A percentile compares a stretch with the other conserved stretches of the same genome.
These are phyloP conservation scores for Teunomyces panamensis DNA, from an alignment of 805 yeast genomes.

Conservation along the genomic window DNA sequence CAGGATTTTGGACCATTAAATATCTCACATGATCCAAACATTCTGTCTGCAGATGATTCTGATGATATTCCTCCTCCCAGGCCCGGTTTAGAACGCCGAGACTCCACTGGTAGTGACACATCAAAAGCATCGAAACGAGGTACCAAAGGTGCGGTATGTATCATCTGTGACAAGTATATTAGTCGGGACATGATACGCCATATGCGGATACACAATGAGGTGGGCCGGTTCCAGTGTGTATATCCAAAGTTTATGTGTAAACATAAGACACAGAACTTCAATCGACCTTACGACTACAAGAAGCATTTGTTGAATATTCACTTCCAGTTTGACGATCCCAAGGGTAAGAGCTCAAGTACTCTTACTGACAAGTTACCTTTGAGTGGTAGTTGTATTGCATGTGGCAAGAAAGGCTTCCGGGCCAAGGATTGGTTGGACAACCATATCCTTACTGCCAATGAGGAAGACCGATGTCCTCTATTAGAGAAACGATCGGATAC, in stretches of 20 bases:
- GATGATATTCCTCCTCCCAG: constrained; percentile 1
- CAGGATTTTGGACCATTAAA: neutral
- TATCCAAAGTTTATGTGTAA: constrained; percentile 38
- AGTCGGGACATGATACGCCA: constrained; percentile 42
- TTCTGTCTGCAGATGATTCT: neutral
- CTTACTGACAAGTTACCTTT: constrained; percentile 41
- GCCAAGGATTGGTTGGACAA: constrained; percentile 56
- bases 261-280: constrained; percentile 42
- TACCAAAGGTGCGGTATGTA: constrained; percentile 37
- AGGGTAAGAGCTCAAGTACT: constrained; percentile 37
- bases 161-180: constrained; percentile 39
- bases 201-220: constrained; percentile 42
- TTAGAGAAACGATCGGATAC: constrained; percentile 2
- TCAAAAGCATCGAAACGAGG: constrained; percentile 15
- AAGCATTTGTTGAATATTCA: constrained; percentile 43
- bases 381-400: constrained; percentile 39
- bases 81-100: constrained; percentile 13
- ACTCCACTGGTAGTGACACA: neutral
- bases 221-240: constrained; percentile 43
- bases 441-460: constrained; percentile 43
- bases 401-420: constrained; percentile 43
- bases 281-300: constrained; percentile 46
- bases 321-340: constrained; percentile 40
- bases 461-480: constrained; percentile 6
- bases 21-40: neutral